Base-by-base conservation (phyloP, 2,329 filamentous ascomycete species). In the Reticulascus tulasneorum region DNA sequence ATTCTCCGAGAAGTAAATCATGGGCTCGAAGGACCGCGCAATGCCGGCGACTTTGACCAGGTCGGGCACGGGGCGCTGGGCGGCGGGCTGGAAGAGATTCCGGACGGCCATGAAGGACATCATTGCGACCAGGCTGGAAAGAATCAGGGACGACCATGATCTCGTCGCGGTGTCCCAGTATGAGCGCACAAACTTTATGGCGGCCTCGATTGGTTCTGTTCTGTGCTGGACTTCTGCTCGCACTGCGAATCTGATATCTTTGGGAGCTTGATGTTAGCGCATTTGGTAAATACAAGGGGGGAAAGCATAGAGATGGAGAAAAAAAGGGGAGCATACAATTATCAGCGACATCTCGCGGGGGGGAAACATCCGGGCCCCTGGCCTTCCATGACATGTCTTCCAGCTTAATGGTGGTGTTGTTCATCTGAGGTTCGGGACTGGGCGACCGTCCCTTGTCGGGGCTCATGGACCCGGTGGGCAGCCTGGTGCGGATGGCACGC, bases 1-100 rank as follows among this genome's bases (percentile, higher is more conserved):
- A 55, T 90, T 85, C 54, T 96, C 89, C 0, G 89, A 94, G 56
- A 94, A 95, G 66, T 93, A 93, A 44, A 97, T 94, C 28, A 96
- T 74, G 6, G 91, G 91, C 59, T 96, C 91, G 54, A 96, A 94
- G 9, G 88, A 88, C 51, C 87, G 87, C 31, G 90, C 90, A 47
- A 97, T 78, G 33, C 84, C 82, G 5, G 90, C 90, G 17, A 96
- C 84, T 58, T 94, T 95, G 55, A 95, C 84, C 12, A 97, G 73
- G 56, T 96, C 90, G 0, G 87, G 87, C 3, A 85, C 82, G 1
- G 85, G 77, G 10, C 71, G 79, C 23, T 76, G 71, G 6, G 69
- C 60, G 20, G 79, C 82, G 9, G 88, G 86, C 40, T 84, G 73
- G 33, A 86, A 77, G 12, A 94, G 64, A 9, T 77, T 72, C 43